Percentiles rank a stretch among this genome's conserved stretches.
Conservation (phyloP, 169 alveolate genomes). For the Plasmodium inui region DNA sequence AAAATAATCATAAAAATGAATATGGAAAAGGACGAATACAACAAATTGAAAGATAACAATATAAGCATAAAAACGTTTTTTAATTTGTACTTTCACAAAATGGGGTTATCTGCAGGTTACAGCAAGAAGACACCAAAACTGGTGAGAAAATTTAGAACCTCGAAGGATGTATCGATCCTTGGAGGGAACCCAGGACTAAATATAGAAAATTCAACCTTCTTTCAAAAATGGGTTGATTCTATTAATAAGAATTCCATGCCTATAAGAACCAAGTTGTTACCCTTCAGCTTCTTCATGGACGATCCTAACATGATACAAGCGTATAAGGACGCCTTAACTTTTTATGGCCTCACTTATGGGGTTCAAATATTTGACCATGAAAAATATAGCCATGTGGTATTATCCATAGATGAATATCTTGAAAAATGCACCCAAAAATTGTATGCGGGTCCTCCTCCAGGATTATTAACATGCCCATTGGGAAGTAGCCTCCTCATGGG, state of each 20-base stretch:
- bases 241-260: conserved; percentile 85
- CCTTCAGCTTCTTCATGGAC: conserved; percentile 77
- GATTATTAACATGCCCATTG: conserved; percentile 87
- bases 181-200: conserved; percentile 86
- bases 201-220: conserved; percentile 77
- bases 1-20: conserved; percentile 87
- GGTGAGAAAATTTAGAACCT: conserved; percentile 23
- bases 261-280: conserved; percentile 80
- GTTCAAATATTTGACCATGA: conserved; percentile 43
- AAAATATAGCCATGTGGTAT: conserved; percentile 40
- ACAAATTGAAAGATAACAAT: conserved; percentile 79
- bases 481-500: conserved; percentile 85
- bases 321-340: conserved; percentile 68
- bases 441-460: conserved; percentile 86
- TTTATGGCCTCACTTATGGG: conserved; percentile 75
- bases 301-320: conserved; percentile 74
- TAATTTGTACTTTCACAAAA: conserved; percentile 77
- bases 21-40: conserved; percentile 81
- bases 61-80: conserved; percentile 78
- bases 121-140: conserved; percentile 8
- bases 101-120: conserved; percentile 40
- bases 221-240: conserved; percentile 81
- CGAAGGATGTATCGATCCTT: conserved; percentile 77
- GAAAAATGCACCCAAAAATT: conserved; percentile 73
- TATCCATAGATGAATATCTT: conserved; percentile 75